phyloP scores from a whole-genome alignment of 129 eudicot genomes.

The Flaveria robusta region DNA sequence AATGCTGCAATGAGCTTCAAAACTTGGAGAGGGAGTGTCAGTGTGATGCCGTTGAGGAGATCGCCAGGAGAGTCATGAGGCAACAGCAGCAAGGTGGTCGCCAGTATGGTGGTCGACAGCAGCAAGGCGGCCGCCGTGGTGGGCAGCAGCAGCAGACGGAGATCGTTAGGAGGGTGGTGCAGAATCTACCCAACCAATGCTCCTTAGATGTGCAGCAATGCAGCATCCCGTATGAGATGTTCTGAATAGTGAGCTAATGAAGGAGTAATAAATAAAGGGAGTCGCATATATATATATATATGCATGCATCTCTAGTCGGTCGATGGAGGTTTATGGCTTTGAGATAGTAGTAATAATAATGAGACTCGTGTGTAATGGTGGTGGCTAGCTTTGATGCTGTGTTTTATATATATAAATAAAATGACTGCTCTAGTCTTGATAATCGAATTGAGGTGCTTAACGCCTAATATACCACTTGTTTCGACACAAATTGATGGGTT shows the following conservation, averaged over 20 bases:
- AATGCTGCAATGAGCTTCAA: constrained; percentile 33
- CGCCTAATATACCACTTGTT: too few relatives aligned
- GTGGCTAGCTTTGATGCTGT: background rate
- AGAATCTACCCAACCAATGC: constrained; percentile 3
- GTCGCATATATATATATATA: background rate
- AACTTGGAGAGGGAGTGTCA: background rate
- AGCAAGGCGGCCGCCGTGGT: background rate
- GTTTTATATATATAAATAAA: constrained; percentile 1
- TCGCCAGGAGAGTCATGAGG: background rate
- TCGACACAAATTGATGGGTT: too few relatives aligned
- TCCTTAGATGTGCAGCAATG: constrained; percentile 12
- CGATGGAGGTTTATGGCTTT: background rate
- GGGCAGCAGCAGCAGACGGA: background rate
- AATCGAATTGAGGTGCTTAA: background rate
- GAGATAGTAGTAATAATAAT: background rate
- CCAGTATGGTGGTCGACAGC: too few relatives aligned
- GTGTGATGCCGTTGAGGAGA: constrained; percentile 5
- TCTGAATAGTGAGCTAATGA: background rate
- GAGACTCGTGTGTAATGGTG: too few relatives aligned
- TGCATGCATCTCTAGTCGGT: background rate
- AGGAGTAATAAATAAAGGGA: background rate
- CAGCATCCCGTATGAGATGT: constrained; percentile 1
- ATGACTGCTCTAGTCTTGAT: background rate
- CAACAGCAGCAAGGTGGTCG: background rate
- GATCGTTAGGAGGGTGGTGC: background rate